phyloP scores from a whole-genome alignment of 805 yeast genomes.

The Wickerhamiella australiensis region DNA sequence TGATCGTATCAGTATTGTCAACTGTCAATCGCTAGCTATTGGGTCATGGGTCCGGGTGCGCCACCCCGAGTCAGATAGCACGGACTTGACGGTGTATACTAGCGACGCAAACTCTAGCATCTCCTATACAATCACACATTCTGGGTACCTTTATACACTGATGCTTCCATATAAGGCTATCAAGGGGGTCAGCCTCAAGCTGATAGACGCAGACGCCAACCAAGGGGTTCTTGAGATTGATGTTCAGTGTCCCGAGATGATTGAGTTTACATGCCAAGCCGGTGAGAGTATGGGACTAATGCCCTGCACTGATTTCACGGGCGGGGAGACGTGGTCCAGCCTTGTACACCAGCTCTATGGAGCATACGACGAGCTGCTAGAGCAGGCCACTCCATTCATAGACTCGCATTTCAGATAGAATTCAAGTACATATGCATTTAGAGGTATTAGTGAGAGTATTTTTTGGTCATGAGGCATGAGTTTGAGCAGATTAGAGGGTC shows the following conservation, averaged over 20 bases:
- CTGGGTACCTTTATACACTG: not conserved
- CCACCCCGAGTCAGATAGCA: not conserved
- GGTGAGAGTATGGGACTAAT: not conserved
- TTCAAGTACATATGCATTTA: not conserved
- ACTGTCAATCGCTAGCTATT: not conserved
- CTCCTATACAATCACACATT: not conserved
- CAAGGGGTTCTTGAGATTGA: not conserved
- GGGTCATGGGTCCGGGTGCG: conserved; percentile 7
- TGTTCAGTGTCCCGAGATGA: not conserved
- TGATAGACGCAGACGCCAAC: not conserved
- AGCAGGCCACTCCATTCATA: not conserved
- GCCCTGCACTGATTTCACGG: conserved; percentile 7
- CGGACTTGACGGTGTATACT: not conserved
- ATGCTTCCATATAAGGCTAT: not conserved
- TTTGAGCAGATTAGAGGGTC: too few species aligned
- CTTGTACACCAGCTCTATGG: conserved; percentile 3
- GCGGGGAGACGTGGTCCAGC: conserved; percentile 3
- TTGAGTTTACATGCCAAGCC: not conserved
- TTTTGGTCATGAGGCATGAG: too few species aligned
- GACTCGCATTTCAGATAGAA: not conserved
- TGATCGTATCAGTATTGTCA: not conserved
- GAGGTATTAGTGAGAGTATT: too few species aligned
- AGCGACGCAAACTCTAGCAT: not conserved
- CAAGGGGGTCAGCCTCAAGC: not conserved
- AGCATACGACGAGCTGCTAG: not conserved